phyloP scores from a whole-genome alignment of 352 stramenopile species.

The Globisporangium heterothallicum region DNA sequence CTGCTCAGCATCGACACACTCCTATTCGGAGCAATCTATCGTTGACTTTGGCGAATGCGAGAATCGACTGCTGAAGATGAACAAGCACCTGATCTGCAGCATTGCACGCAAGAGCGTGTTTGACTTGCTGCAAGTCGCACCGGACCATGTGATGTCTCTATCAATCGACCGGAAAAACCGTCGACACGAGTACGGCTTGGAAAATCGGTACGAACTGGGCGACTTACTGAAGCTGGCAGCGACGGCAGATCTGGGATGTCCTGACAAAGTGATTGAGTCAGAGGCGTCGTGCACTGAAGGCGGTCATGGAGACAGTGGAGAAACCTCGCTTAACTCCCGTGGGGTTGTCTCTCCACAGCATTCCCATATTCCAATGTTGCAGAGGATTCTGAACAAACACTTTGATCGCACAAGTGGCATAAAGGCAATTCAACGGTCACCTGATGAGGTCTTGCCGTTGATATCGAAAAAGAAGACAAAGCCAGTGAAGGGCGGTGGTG shows the following conservation, averaged over 20 bases:
- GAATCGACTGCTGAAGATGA: constrained; percentile 24
- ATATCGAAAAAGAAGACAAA: constrained; percentile 38
- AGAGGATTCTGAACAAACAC: constrained; percentile 45
- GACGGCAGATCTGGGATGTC: constrained; percentile 45
- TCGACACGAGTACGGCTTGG: constrained; percentile 14
- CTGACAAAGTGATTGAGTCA: constrained; percentile 28
- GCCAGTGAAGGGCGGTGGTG: constrained; percentile 16
- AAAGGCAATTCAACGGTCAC: constrained; percentile 15
- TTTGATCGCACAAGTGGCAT: constrained; percentile 29
- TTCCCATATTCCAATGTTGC: constrained; percentile 31
- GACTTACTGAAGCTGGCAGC: constrained; percentile 53
- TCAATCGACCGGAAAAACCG: constrained; percentile 24
- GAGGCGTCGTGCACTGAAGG: constrained; percentile 16
- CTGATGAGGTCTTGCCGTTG: constrained; percentile 15
- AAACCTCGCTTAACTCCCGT: neutral
- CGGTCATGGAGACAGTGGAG: constrained; percentile 7
- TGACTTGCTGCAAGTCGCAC: constrained; percentile 44
- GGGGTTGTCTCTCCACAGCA: constrained; percentile 8
- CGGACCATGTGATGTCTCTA: constrained; percentile 56
- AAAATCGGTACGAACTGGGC: constrained; percentile 40
- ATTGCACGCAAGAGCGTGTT: constrained; percentile 61
- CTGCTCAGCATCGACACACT: constrained; percentile 10
- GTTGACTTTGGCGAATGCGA: constrained; percentile 34
- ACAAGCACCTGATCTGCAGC: constrained; percentile 49
- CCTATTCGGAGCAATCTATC: constrained; percentile 33